phyloP scores from a whole-genome alignment of 306 rosid species.

The Urtica urens region DNA sequence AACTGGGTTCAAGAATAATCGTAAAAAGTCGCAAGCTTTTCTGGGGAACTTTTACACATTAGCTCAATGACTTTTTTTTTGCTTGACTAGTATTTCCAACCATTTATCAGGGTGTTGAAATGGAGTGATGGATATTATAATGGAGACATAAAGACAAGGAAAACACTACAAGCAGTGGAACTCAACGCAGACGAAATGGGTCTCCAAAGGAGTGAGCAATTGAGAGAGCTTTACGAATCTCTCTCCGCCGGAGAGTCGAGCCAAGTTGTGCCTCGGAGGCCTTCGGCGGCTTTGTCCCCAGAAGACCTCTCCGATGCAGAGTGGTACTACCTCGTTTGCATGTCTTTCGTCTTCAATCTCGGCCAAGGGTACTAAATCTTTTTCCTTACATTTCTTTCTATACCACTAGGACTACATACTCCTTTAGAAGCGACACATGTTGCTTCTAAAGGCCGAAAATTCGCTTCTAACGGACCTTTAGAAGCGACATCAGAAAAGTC shows the following conservation, averaged over 20 bases:
- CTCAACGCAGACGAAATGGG: conserved; percentile 57
- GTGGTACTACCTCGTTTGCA: conserved; percentile 93
- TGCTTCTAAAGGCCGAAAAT: too few relatives aligned
- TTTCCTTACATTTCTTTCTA: too few relatives aligned
- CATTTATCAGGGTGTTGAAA: conserved; percentile 41
- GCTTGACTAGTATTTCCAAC: too few relatives aligned
- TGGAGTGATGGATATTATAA: conserved; percentile 89
- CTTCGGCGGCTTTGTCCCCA: conserved; percentile 66
- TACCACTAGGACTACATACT: too few relatives aligned
- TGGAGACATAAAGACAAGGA: conserved; percentile 83
- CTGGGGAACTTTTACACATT: too few relatives aligned
- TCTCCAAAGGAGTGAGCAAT: conserved; percentile 61
- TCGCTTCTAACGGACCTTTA: too few relatives aligned
- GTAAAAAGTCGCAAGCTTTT: too few relatives aligned
- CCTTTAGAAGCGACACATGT: too few relatives aligned
- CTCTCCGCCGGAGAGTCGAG: conserved; percentile 47
- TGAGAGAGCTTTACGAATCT: conserved; percentile 54
- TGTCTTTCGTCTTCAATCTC: conserved; percentile 67
- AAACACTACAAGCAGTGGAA: conserved; percentile 59
- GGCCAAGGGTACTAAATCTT: conserved; percentile 70
- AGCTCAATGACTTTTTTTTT: too few relatives aligned
- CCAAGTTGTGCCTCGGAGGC: conserved; percentile 56
- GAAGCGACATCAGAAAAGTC: too few relatives aligned
- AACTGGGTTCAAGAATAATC: too few relatives aligned
- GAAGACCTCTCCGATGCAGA: conserved; percentile 82